Conservation (phyloP, 1,139 yeast genomes). For the Suhomyces yuchorum region DNA sequence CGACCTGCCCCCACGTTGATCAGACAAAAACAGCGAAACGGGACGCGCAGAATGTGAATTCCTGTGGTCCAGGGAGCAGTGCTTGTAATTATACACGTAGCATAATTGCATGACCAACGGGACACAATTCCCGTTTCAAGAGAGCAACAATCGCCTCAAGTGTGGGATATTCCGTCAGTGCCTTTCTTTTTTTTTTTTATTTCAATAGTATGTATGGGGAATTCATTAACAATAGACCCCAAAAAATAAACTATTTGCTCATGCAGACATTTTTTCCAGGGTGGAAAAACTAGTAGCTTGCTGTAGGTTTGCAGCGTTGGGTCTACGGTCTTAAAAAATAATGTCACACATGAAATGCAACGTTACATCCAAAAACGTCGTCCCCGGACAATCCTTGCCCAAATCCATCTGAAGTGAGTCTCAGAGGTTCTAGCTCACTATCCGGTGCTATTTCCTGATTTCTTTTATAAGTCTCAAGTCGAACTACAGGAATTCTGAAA, state of each 20-base stretch:
- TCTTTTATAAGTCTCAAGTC: background rate
- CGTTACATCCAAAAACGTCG: constrained; percentile 7
- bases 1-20: background rate
- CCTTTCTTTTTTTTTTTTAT: background rate
- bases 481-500: background rate
- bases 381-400: constrained; percentile 4
- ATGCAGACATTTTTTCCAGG: constrained; percentile 6
- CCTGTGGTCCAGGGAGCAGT: background rate
- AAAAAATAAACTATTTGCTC: background rate
- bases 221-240: background rate
- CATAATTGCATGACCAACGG: background rate
- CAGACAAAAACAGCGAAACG: too few species aligned
- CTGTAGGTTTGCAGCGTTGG: background rate
- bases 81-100: background rate
- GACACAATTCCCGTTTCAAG: background rate
- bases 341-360: constrained; percentile 2
- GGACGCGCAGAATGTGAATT: too few species aligned
- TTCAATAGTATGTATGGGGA: background rate
- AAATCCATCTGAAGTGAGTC: background rate
- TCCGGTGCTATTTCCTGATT: background rate
- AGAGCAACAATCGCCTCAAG: background rate
- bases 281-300: background rate
- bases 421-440: background rate
- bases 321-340: background rate
- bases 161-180: background rate